Percentiles rank a stretch among this genome's conserved stretches.
phyloP scores from a whole-genome alignment of 148 eudicot genomes.

The Silene uniflora region DNA sequence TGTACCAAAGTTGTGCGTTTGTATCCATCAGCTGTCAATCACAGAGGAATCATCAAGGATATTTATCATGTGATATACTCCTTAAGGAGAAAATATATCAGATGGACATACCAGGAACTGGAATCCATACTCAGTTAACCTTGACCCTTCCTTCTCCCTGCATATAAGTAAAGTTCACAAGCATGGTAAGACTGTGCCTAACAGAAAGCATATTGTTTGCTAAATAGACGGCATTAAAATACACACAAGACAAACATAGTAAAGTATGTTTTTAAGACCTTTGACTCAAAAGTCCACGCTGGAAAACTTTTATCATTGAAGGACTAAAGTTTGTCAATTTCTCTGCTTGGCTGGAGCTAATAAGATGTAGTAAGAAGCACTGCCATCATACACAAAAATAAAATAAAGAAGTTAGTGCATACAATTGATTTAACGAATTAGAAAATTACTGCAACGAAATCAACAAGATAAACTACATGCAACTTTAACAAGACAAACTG shows the following conservation, averaged over 20 bases:
- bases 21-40: slow-evolving; percentile 91
- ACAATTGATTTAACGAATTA: neutral
- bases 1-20: slow-evolving; percentile 98
- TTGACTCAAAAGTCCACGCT: slow-evolving; percentile 85
- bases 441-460: neutral
- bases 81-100: neutral
- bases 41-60: slow-evolving; percentile 20
- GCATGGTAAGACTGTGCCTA: slow-evolving; percentile 8
- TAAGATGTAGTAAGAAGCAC: slow-evolving; percentile 93
- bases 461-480: neutral
- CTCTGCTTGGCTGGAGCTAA: slow-evolving; percentile 76
- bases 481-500: neutral
- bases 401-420: neutral
- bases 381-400: slow-evolving; percentile 31
- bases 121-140: slow-evolving; percentile 84
- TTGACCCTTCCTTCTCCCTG: slow-evolving; percentile 85
- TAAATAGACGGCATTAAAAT: neutral
- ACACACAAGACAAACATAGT: neutral
- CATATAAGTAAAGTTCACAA: slow-evolving; percentile 12
- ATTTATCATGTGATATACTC: neutral
- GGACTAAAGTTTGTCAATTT: slow-evolving; percentile 70
- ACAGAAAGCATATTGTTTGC: slow-evolving; percentile 16
- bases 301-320: slow-evolving; percentile 91
- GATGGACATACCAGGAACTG: slow-evolving; percentile 75
- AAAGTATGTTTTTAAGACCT: slow-evolving; percentile 41